These are phyloP conservation scores for Picocystis sp. DNA, from an alignment of 163 green algal species.

Conservation along the genomic window DNA sequence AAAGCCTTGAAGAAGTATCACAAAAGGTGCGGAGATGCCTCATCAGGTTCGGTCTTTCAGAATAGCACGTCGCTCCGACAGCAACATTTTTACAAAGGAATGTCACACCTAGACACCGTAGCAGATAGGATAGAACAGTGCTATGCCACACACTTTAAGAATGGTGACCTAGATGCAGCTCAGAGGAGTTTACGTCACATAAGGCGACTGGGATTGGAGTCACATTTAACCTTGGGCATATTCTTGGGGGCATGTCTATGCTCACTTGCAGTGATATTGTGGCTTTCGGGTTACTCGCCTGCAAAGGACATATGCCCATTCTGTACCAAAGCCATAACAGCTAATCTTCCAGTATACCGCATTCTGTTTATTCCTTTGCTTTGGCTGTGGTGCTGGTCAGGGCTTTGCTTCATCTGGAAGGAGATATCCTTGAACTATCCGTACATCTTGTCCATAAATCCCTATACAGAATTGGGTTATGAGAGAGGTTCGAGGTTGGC, in stretches of 20 bases:
- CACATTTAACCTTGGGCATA: no score
- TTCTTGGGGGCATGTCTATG: neutral
- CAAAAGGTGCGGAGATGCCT: no score
- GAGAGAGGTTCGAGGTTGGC: neutral
- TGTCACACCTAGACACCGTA: no score
- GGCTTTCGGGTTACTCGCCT: neutral
- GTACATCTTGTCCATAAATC: conserved; percentile 1
- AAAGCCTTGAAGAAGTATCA: no score
- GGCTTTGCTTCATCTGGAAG: neutral
- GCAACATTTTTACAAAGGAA: no score
- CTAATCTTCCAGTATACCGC: conserved; percentile 3
- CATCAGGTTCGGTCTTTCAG: no score
- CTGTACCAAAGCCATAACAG: conserved; percentile 1
- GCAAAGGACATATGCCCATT: conserved; percentile 1
- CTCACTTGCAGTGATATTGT: neutral
- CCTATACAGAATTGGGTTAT: neutral
- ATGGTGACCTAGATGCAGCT: neutral
- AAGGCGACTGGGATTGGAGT: no score
- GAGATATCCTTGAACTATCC: conserved; percentile 3
- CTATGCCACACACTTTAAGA: conserved; percentile 3
- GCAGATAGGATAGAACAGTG: no score
- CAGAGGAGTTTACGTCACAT: no score
- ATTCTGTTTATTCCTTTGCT: conserved; percentile 1
- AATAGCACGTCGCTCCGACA: no score
- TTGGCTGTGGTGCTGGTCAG: neutral